Conservation (phyloP, 2,329 filamentous ascomycete species). For the Exophiala calicioides region DNA sequence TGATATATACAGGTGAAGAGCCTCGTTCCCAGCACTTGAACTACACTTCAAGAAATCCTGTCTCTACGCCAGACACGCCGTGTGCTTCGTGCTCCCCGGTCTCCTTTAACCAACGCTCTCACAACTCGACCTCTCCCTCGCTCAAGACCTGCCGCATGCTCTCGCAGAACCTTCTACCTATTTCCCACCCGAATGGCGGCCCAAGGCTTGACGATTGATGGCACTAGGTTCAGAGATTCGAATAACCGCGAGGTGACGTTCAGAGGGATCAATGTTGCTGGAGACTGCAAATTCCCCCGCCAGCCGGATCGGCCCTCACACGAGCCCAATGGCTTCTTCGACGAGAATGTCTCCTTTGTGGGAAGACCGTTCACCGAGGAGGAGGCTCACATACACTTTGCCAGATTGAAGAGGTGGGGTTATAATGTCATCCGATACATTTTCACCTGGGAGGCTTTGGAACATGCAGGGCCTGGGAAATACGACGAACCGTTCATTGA, state of each 20-base stretch:
- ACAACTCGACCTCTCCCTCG: not conserved
- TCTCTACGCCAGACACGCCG: not conserved
- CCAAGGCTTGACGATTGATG: conserved; percentile 79
- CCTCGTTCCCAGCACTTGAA: too few species aligned
- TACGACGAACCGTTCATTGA: conserved; percentile 95
- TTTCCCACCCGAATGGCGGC: conserved; percentile 60
- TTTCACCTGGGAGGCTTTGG: conserved; percentile 99
- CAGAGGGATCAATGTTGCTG: conserved; percentile 90
- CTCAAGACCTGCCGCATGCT: conserved; percentile 17
- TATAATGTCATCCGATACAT: conserved; percentile 97
- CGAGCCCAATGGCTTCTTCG: conserved; percentile 76
- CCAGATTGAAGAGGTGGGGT: conserved; percentile 80
- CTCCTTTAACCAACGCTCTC: not conserved
- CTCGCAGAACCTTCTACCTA: conserved; percentile 9
- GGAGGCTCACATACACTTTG: conserved; percentile 84
- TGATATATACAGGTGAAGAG: too few species aligned
- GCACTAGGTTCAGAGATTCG: conserved; percentile 78
- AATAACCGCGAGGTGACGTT: conserved; percentile 83
- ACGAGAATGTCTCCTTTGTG: conserved; percentile 89
- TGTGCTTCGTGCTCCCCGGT: not conserved
- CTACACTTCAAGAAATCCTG: too few species aligned
- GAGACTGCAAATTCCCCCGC: conserved; percentile 85
- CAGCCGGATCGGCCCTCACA: conserved; percentile 81
- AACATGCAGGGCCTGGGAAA: conserved; percentile 82
- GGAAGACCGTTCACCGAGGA: conserved; percentile 78